Percentiles rank a stretch among this genome's conserved stretches.
These are phyloP conservation scores for Ascochyta koolunga DNA, from an alignment of 2,329 filamentous ascomycete genomes.

Conservation along the genomic window DNA sequence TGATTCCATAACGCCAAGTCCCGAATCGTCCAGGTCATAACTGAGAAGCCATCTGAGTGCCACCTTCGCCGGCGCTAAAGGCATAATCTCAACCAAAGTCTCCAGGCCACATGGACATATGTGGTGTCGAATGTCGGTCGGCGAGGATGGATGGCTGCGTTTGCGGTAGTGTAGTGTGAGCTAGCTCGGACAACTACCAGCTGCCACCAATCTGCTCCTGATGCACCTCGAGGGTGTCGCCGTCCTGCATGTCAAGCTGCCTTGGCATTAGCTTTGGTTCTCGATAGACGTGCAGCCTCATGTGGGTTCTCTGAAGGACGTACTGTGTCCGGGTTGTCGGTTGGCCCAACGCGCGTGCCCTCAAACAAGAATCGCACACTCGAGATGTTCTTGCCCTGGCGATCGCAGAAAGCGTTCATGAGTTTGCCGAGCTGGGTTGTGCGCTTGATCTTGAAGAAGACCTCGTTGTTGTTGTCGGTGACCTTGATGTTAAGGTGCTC, in stretches of 20 bases:
- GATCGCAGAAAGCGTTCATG: constrained; percentile 97
- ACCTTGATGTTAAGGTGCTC: constrained; percentile 99
- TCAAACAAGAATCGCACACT: constrained; percentile 96
- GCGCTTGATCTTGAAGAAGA: constrained; percentile 99
- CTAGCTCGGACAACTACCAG: constrained; percentile 32
- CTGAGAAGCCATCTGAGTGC: constrained; percentile 19
- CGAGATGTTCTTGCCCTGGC: constrained; percentile 83
- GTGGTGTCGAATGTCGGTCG: constrained; percentile 2
- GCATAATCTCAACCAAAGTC: constrained; percentile 19
- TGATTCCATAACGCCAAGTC: constrained; percentile 37
- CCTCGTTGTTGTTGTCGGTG: constrained; percentile 98
- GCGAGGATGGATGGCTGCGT: constrained; percentile 1
- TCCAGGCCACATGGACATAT: constrained; percentile 9
- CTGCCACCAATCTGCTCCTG: constrained; percentile 94
- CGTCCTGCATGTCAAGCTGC: constrained; percentile 95
- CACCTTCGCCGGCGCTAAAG: constrained; percentile 28
- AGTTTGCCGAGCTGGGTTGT: constrained; percentile 95
- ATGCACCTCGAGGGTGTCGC: constrained; percentile 95
- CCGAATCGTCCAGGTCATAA: constrained; percentile 34
- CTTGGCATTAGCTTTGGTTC: constrained; percentile 17
- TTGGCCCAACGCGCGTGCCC: constrained; percentile 86
- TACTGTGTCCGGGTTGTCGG: constrained; percentile 91
- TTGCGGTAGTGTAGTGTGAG: constrained; percentile 4
- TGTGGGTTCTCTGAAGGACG: constrained; percentile 49
- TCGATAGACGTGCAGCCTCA: neutral